Conservation (phyloP, 345 rosid genomes). For the Psidium guajava region DNA sequence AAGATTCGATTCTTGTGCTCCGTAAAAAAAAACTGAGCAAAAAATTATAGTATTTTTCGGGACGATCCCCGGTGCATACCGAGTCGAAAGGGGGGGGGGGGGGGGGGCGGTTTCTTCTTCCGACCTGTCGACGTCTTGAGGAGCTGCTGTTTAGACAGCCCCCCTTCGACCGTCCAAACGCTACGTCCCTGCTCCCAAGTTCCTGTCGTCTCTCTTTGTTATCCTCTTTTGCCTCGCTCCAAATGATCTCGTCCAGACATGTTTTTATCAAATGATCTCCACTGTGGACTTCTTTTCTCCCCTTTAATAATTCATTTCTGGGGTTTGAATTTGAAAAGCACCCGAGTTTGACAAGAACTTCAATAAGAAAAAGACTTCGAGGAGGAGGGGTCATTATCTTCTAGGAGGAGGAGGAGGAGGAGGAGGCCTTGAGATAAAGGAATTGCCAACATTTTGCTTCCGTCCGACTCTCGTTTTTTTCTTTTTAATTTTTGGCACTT, state of each 20-base stretch:
- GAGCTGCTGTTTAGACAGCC: background rate
- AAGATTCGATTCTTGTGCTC: too few species aligned
- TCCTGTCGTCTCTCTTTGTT: background rate
- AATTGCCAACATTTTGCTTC: background rate
- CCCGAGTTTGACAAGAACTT: background rate
- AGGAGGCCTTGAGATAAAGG: background rate
- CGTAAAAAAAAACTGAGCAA: too few species aligned
- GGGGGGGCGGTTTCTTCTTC: background rate
- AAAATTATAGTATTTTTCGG: background rate
- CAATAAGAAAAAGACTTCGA: background rate
- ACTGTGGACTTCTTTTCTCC: too few species aligned
- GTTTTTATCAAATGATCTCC: background rate
- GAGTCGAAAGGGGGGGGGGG: background rate
- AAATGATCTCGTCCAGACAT: background rate
- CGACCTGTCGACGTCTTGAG: background rate
- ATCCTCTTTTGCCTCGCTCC: background rate
- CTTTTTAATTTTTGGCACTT: too few species aligned
- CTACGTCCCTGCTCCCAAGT: background rate
- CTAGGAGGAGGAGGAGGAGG: background rate
- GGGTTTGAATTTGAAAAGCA: background rate
- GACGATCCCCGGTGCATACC: background rate
- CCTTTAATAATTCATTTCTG: background rate
- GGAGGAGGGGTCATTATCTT: too few species aligned
- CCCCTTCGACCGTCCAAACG: background rate
- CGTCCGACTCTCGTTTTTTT: background rate